phyloP scores from a whole-genome alignment of 2,329 filamentous ascomycete species.

The Alternaria sp. region DNA sequence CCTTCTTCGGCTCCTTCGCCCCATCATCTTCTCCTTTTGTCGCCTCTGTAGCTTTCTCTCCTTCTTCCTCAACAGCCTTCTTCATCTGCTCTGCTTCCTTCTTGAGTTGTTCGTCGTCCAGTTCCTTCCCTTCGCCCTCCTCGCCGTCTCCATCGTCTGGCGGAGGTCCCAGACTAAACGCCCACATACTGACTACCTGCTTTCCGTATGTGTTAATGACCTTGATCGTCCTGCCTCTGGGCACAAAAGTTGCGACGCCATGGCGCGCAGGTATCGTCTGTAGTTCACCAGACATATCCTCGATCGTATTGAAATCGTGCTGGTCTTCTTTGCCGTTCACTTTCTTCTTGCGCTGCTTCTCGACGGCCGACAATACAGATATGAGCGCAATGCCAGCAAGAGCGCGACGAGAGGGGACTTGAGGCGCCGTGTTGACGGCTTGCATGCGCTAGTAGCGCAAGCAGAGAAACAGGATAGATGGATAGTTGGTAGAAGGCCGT shows the following conservation, averaged over 20 bases:
- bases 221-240: constrained; percentile 56
- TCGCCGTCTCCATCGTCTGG: constrained; percentile 46
- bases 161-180: constrained; percentile 55
- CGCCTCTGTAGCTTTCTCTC: constrained; percentile 10
- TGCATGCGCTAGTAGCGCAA: constrained; percentile 4
- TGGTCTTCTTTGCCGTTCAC: constrained; percentile 12
- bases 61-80: constrained; percentile 24
- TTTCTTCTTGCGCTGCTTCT: constrained; percentile 40
- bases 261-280: constrained; percentile 58
- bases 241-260: constrained; percentile 59
- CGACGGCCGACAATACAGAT: constrained; percentile 41
- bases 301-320: constrained; percentile 15
- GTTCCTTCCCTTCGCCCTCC: constrained; percentile 24
- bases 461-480: constrained; percentile 5
- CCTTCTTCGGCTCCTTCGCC: constrained; percentile 2
- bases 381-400: constrained; percentile 45
- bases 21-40: constrained; percentile 4
- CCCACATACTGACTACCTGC: constrained; percentile 59
- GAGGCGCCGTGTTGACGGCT: constrained; percentile 37
- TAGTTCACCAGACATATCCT: constrained; percentile 49
- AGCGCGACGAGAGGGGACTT: constrained; percentile 40
- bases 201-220: constrained; percentile 59
- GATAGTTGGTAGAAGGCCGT: neutral
- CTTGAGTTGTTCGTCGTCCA: constrained; percentile 36
- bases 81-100: constrained; percentile 31